Conservation (phyloP, 306 rosid species). For the Fragaria nilgerrensis region DNA sequence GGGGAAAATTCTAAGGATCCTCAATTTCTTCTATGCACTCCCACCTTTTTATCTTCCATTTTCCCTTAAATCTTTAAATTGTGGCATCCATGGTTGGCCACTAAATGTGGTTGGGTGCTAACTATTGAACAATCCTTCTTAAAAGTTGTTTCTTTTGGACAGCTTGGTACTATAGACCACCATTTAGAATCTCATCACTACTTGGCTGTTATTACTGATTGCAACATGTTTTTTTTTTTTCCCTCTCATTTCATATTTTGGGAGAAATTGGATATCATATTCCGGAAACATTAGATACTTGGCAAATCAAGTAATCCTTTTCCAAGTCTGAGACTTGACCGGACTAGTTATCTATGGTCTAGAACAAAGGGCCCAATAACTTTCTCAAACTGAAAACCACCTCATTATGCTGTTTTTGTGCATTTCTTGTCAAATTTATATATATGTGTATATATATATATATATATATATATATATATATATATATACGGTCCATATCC, state of each 20-base stretch:
- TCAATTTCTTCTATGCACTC: neutral
- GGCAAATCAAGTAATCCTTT: neutral
- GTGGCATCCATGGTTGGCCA: neutral
- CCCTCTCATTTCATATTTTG: neutral
- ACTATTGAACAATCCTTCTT: neutral
- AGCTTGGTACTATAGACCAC: neutral
- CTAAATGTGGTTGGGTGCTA: neutral
- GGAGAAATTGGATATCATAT: neutral
- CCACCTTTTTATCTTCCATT: neutral
- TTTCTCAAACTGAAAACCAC: neutral
- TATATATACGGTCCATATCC: too few species aligned
- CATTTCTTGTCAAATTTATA: neutral
- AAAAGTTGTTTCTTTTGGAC: neutral
- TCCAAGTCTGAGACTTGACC: neutral
- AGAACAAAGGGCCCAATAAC: neutral
- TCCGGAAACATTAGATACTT: neutral
- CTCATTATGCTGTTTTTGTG: neutral
- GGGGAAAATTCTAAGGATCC: neutral
- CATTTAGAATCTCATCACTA: neutral
- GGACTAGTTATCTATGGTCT: neutral
- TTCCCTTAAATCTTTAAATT: neutral
- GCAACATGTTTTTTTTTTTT: neutral
- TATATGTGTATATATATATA: too few species aligned
- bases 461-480: too few species aligned
- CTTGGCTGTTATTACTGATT: neutral